Conservation (phyloP, 257 asterid species). For the Catharanthus roseus region DNA sequence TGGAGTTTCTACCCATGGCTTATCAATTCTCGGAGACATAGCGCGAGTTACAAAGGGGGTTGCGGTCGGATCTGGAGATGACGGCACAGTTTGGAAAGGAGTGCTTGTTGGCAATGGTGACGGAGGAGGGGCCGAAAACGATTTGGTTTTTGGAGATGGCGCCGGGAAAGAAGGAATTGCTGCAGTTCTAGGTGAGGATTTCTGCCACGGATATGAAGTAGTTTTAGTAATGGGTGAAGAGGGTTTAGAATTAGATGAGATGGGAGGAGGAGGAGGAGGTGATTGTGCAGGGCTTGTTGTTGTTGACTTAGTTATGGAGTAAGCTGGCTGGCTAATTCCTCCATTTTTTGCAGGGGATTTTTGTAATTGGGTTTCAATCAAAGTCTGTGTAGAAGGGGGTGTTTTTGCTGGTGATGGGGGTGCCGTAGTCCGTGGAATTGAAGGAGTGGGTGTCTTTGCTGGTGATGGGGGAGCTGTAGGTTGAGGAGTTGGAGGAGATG, state of each 20-base stretch:
- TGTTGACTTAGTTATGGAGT: constrained; percentile 8
- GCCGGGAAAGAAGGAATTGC: constrained; percentile 4
- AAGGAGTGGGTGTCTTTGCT: constrained; percentile 17
- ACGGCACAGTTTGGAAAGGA: constrained; percentile 2
- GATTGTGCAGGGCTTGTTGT: constrained; percentile 5
- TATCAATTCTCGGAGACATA: constrained; percentile 34
- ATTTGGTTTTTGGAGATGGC: constrained; percentile 22
- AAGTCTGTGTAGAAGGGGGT: constrained; percentile 11
- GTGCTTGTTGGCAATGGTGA: constrained; percentile 27
- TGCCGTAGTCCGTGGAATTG: constrained; percentile 6
- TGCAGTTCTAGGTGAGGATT: background rate
- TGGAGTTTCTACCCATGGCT: constrained; percentile 28
- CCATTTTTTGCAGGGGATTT: constrained; percentile 4
- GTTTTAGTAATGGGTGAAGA: constrained; percentile 11
- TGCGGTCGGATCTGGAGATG: constrained; percentile 10
- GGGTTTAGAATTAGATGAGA: constrained; percentile 5
- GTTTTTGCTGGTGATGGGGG: constrained; percentile 11
- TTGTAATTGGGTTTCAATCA: background rate
- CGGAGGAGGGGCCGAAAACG: constrained; percentile 20
- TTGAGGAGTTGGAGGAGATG: background rate
- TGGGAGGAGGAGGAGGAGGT: constrained; percentile 9
- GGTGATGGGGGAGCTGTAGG: constrained; percentile 6
- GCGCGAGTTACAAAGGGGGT: background rate
- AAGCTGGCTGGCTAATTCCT: background rate
- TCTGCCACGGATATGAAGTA: constrained; percentile 12